Conservation (phyloP, 108 stramenopile species). For the Nitzschia sp. region DNA sequence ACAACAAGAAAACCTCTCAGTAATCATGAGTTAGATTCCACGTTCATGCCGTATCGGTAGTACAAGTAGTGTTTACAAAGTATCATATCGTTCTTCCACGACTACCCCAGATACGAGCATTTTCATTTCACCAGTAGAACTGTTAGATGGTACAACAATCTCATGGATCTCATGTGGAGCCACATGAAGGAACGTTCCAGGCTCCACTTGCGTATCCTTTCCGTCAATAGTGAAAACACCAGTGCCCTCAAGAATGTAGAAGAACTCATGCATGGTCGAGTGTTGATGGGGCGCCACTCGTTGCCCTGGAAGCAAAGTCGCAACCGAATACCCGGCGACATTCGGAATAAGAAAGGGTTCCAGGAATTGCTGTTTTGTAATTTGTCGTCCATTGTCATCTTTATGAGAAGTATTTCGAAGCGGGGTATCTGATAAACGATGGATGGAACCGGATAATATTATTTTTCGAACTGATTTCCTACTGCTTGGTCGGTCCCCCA, state of each 20-base stretch:
- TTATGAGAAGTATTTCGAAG: constrained; percentile 9
- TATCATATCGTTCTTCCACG: constrained; percentile 12
- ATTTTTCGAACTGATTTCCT: not conserved
- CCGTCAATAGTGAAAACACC: constrained; percentile 29
- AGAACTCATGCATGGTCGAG: constrained; percentile 49
- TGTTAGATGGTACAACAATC: constrained; percentile 13
- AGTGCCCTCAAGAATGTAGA: constrained; percentile 45
- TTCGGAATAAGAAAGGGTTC: constrained; percentile 48
- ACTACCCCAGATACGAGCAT: constrained; percentile 33
- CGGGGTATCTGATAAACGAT: not conserved
- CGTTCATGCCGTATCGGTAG: not conserved
- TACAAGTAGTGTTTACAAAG: no score
- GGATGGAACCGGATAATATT: constrained; percentile 1
- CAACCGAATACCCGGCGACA: constrained; percentile 39
- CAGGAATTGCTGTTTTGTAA: constrained; percentile 46
- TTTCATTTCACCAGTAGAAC: constrained; percentile 15
- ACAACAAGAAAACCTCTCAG: constrained; percentile 46
- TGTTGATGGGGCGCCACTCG: constrained; percentile 35
- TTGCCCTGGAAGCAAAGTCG: constrained; percentile 38
- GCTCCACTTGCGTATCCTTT: constrained; percentile 4
- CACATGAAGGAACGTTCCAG: constrained; percentile 39
- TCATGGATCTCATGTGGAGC: constrained; percentile 36
- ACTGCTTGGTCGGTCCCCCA: not conserved
- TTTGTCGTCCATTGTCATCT: constrained; percentile 12
- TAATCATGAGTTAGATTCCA: not conserved